Evolutionary conservation across 169 alveolate species (phyloP).

Genomic region (Theileria luwenshuni): DNA sequence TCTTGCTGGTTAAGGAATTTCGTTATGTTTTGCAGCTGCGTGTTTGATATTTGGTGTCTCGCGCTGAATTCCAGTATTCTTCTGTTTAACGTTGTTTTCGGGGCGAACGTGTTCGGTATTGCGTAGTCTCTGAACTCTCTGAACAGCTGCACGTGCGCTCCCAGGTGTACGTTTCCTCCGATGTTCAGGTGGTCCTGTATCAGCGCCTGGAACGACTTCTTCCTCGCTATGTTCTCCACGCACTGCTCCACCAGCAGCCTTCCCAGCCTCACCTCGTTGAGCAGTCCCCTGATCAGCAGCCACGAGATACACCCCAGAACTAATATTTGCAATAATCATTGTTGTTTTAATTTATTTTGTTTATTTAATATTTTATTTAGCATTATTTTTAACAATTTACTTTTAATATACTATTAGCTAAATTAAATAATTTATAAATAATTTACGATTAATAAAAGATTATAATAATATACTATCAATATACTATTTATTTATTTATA

Average conservation of each 20-base stretch:
- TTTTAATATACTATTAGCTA: too few relatives aligned
- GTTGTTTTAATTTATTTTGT: too few relatives aligned
- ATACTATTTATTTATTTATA: background rate
- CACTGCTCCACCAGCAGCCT: constrained; percentile 77
- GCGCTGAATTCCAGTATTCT: constrained; percentile 54
- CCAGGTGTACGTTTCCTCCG: constrained; percentile 54
- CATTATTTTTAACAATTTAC: too few relatives aligned
- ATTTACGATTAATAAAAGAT: too few relatives aligned
- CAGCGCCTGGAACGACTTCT: constrained; percentile 74
- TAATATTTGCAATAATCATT: background rate
- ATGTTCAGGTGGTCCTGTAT: constrained; percentile 76
- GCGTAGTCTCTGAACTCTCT: constrained; percentile 68
- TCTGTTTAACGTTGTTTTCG: constrained; percentile 39
- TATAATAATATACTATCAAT: background rate
- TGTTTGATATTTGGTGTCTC: constrained; percentile 49
- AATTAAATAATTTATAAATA: too few relatives aligned
- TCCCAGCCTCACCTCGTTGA: constrained; percentile 75
- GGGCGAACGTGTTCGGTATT: constrained; percentile 65
- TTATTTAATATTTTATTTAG: background rate
- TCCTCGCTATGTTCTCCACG: constrained; percentile 77
- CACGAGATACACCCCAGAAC: constrained; percentile 37
- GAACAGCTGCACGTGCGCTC: constrained; percentile 46
- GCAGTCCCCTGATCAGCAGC: constrained; percentile 76
- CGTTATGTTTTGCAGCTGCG: constrained; percentile 8
- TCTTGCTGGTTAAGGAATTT: constrained; percentile 9